phyloP scores from a whole-genome alignment of 805 yeast genomes.

The Nakazawaea holstii region DNA sequence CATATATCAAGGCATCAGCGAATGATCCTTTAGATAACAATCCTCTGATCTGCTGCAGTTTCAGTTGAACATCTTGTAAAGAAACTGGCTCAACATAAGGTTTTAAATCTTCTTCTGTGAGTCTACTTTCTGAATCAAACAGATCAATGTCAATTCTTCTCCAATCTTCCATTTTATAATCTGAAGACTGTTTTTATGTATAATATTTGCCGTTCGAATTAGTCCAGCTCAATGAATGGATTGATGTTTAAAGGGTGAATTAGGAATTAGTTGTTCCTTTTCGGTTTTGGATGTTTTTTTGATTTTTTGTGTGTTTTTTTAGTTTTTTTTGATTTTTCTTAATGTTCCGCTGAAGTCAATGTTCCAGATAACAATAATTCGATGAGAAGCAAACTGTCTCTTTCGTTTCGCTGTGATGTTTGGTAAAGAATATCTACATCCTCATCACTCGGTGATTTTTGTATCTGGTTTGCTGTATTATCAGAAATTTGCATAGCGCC shows the following conservation, averaged over 20 bases:
- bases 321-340: background rate
- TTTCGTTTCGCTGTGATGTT: too few relatives aligned
- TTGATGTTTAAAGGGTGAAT: too few relatives aligned
- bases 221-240: too few relatives aligned
- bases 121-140: conserved; percentile 73
- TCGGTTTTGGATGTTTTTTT: background rate
- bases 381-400: too few relatives aligned
- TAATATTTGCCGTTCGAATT: background rate
- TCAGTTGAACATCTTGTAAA: conserved; percentile 47
- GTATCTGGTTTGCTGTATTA: too few relatives aligned
- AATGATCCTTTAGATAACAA: conserved; percentile 69
- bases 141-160: conserved; percentile 94
- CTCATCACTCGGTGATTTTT: too few relatives aligned
- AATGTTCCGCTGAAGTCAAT: too few relatives aligned
- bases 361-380: too few relatives aligned
- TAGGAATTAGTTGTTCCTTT: background rate
- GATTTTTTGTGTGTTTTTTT: background rate
- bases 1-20: conserved; percentile 55
- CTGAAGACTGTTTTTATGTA: background rate
- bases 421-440: too few relatives aligned
- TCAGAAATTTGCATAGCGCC: too few relatives aligned
- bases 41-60: conserved; percentile 54
- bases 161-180: conserved; percentile 60
- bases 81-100: conserved; percentile 48
- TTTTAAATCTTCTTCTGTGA: conserved; percentile 58